phyloP scores from a whole-genome alignment of 2,329 filamentous ascomycete genomes.

The Xylaria hypoxylon region DNA sequence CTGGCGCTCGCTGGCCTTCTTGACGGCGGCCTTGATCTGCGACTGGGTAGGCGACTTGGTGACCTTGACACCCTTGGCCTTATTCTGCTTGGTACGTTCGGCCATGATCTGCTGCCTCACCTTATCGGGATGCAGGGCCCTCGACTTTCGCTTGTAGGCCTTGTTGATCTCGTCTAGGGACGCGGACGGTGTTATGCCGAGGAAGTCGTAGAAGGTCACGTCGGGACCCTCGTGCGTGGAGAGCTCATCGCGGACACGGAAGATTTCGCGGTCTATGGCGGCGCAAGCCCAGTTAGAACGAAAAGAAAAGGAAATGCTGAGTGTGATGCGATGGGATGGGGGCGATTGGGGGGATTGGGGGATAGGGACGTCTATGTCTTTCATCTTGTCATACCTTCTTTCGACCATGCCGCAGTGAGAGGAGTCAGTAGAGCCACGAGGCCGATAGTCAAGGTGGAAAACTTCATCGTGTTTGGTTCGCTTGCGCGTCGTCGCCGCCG shows the following conservation, averaged over 20 bases:
- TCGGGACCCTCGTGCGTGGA: slow-evolving; percentile 77
- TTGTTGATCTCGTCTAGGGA: slow-evolving; percentile 91
- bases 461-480: slow-evolving; percentile 73
- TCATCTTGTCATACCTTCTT: slow-evolving; percentile 72
- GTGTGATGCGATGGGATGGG: background rate
- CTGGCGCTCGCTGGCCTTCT: slow-evolving; percentile 85
- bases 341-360: too few relatives aligned
- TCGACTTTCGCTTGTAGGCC: slow-evolving; percentile 90
- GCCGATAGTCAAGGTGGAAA: slow-evolving; percentile 73
- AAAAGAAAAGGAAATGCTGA: too few relatives aligned
- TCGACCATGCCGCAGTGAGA: slow-evolving; percentile 81
- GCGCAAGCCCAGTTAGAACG: slow-evolving; percentile 3
- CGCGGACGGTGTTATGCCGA: slow-evolving; percentile 79
- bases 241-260: slow-evolving; percentile 92
- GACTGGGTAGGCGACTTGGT: slow-evolving; percentile 77
- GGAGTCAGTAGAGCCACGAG: slow-evolving; percentile 75
- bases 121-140: slow-evolving; percentile 92
- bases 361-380: too few relatives aligned
- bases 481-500: slow-evolving; percentile 1
- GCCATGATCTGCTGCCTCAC: slow-evolving; percentile 85
- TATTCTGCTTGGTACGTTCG: slow-evolving; percentile 68
- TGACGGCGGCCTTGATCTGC: slow-evolving; percentile 82
- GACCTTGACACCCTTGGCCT: slow-evolving; percentile 70
- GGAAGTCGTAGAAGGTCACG: slow-evolving; percentile 93
- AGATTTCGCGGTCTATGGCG: slow-evolving; percentile 90